Percentiles rank a stretch among this genome's conserved stretches.
phyloP scores from a whole-genome alignment of 345 rosid genomes.

The Cochlearia excelsa region DNA sequence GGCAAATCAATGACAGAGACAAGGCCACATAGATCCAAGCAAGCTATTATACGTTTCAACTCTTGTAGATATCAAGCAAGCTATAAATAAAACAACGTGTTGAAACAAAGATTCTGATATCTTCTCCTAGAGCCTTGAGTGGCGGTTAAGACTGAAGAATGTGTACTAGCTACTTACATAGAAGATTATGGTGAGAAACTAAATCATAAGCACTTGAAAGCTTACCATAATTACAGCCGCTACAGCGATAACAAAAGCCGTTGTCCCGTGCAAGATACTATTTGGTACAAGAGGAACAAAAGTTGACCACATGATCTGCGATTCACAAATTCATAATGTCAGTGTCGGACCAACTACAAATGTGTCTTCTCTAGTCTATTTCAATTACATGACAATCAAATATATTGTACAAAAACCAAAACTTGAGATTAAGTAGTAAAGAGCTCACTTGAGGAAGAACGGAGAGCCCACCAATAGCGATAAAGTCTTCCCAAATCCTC shows the following conservation, averaged over 20 bases:
- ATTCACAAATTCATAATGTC: slow-evolving; percentile 9
- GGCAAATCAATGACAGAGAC: background rate
- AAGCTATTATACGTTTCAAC: no score
- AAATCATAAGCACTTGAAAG: slow-evolving; percentile 10
- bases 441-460: slow-evolving; percentile 72
- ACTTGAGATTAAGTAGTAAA: background rate
- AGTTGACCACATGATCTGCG: slow-evolving; percentile 92
- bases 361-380: background rate
- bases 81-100: no score
- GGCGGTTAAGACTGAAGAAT: no score
- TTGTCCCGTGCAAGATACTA: slow-evolving; percentile 62
- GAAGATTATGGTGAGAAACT: no score
- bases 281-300: slow-evolving; percentile 74
- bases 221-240: slow-evolving; percentile 76
- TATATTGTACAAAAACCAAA: background rate
- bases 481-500: slow-evolving; percentile 83
- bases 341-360: background rate
- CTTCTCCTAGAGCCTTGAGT: no score
- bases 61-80: no score
- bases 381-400: background rate
- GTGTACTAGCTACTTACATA: no score
- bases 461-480: slow-evolving; percentile 67
- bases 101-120: no score
- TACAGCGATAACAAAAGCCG: slow-evolving; percentile 57
- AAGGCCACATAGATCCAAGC: background rate